These are phyloP conservation scores for Tetrahymena borealis DNA, from an alignment of 73 alveolate genomes.

Conservation along the genomic window DNA sequence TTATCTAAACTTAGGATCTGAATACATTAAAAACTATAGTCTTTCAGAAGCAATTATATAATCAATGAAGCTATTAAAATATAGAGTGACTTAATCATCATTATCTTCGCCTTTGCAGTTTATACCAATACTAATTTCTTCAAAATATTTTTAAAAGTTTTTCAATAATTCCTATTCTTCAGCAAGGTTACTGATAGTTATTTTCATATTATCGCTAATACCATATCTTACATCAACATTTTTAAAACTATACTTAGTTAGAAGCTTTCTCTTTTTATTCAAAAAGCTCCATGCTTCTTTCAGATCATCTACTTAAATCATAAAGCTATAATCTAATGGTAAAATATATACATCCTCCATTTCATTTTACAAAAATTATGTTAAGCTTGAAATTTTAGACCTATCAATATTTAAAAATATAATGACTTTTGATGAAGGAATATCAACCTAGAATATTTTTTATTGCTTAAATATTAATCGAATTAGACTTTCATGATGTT, in stretches of 20 bases:
- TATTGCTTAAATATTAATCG: background rate
- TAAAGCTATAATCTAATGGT: background rate
- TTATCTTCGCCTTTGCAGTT: background rate
- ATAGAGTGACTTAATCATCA: background rate
- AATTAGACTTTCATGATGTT: background rate
- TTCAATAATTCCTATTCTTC: background rate
- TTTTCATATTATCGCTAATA: background rate
- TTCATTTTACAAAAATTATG: background rate
- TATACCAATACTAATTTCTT: background rate
- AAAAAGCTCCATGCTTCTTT: background rate
- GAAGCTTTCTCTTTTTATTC: background rate
- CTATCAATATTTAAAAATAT: background rate
- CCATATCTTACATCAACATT: background rate
- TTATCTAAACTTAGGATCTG: background rate
- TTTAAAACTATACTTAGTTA: background rate
- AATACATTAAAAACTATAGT: background rate
- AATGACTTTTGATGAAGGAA: background rate
- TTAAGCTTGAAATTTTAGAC: background rate
- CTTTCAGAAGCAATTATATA: background rate
- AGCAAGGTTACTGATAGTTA: background rate
- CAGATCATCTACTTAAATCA: background rate
- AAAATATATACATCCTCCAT: background rate
- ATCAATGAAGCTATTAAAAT: background rate
- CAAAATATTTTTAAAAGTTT: background rate
- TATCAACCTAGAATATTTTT: background rate